Percentiles rank a stretch among this genome's conserved stretches.
Conservation (phyloP, 768 basidiomycete species). For the Pisolithus microcarpus region DNA sequence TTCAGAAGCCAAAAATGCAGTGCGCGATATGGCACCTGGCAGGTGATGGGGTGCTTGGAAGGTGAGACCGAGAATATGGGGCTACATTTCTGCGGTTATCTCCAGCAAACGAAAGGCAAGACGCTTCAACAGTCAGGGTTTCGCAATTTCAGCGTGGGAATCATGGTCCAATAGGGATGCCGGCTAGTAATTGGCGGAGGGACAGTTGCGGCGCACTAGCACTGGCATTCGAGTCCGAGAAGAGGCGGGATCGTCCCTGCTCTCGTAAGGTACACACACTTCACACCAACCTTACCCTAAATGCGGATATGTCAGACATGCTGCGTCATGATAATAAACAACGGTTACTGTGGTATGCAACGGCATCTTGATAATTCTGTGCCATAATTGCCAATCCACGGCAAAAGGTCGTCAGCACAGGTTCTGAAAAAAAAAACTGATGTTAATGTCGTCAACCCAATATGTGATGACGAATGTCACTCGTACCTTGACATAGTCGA, state of each 20-base stretch:
- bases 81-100: conserved; percentile 6
- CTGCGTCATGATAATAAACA: background rate
- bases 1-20: conserved; percentile 13
- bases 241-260: conserved; percentile 27
- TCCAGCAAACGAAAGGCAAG: background rate
- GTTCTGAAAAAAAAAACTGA: conserved; percentile 25
- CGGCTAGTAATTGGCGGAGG: conserved; percentile 6
- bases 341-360: conserved; percentile 14
- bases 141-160: conserved; percentile 8
- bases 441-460: conserved; percentile 18
- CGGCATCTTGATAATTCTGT: conserved; percentile 26
- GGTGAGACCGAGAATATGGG: conserved; percentile 4
- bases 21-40: conserved; percentile 4
- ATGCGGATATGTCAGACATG: conserved; percentile 25
- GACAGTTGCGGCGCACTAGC: conserved; percentile 21
- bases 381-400: conserved; percentile 3
- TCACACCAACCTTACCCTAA: conserved; percentile 24
- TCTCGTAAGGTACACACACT: conserved; percentile 24
- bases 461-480: background rate
- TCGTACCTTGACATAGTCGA: background rate
- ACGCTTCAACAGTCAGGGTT: too few relatives aligned
- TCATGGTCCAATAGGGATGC: conserved; percentile 5
- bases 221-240: conserved; percentile 31
- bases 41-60: conserved; percentile 8
- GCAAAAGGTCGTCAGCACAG: too few relatives aligned